phyloP scores from a whole-genome alignment of 2,329 filamentous ascomycete species.

The Diaporthe sp. region DNA sequence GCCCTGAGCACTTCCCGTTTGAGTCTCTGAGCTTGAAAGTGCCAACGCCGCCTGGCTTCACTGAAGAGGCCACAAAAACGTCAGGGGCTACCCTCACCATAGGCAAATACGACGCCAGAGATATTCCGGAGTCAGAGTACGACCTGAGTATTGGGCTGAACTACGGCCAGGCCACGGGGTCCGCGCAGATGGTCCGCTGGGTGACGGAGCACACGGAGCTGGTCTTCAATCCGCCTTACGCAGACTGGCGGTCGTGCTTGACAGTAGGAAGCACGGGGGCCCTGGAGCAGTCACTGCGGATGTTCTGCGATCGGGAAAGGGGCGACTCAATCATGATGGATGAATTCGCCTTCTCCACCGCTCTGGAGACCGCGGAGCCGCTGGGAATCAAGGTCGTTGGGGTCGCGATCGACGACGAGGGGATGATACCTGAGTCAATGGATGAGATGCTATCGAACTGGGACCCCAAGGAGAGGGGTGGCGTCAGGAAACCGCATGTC shows the following conservation, averaged over 20 bases:
- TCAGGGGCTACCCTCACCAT: conserved; percentile 73
- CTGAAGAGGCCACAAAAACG: conserved; percentile 73
- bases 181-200: conserved; percentile 89
- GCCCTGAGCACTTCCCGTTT: conserved; percentile 92
- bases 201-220: conserved; percentile 97
- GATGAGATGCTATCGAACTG: conserved; percentile 64
- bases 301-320: conserved; percentile 78
- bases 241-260: conserved; percentile 89
- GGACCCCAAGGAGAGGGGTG: conserved; percentile 57
- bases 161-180: conserved; percentile 89
- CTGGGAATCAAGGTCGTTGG: conserved; percentile 66
- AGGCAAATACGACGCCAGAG: conserved; percentile 85
- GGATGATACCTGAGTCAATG: conserved; percentile 64
- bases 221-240: conserved; percentile 86
- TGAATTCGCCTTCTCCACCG: conserved; percentile 89
- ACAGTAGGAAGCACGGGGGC: conserved; percentile 89
- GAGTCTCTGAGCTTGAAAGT: conserved; percentile 82
- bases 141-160: conserved; percentile 93
- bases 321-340: conserved; percentile 87
- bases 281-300: conserved; percentile 84
- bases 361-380: conserved; percentile 68
- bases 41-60: conserved; percentile 77
- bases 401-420: conserved; percentile 65
- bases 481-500: conserved; percentile 64
- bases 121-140: conserved; percentile 57